phyloP scores from a whole-genome alignment of 768 basidiomycete genomes.

The Stropharia rugosoannulata region DNA sequence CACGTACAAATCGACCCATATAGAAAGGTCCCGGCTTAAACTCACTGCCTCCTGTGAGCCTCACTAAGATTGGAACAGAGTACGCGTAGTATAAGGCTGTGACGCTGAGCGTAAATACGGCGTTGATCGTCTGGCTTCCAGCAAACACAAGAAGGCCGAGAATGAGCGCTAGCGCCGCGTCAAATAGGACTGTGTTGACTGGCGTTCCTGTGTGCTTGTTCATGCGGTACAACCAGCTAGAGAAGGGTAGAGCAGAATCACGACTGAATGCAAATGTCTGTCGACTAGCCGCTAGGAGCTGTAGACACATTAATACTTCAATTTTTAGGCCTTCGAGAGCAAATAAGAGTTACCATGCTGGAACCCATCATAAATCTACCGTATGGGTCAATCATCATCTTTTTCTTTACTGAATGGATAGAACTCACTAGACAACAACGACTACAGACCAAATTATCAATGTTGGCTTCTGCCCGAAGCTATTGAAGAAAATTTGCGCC shows the following conservation, averaged over 20 bases:
- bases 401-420: constrained; percentile 34
- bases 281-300: constrained; percentile 36
- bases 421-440: constrained; percentile 41
- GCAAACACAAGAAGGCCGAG: constrained; percentile 64
- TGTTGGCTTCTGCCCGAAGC: constrained; percentile 36
- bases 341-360: constrained; percentile 38
- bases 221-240: constrained; percentile 57
- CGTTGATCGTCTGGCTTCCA: constrained; percentile 55
- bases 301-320: background rate
- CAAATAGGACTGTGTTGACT: constrained; percentile 59
- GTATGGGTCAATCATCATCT: constrained; percentile 39
- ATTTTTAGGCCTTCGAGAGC: background rate
- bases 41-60: constrained; percentile 46
- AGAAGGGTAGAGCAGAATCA: constrained; percentile 68
- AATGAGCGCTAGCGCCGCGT: constrained; percentile 41
- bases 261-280: constrained; percentile 74
- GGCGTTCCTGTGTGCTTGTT: constrained; percentile 57
- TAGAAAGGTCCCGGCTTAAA: constrained; percentile 59
- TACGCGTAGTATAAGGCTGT: constrained; percentile 51
- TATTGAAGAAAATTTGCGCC: constrained; percentile 57
- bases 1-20: constrained; percentile 37
- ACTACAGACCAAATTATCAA: constrained; percentile 41
- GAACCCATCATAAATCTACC: constrained; percentile 56
- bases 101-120: constrained; percentile 53
- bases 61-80: constrained; percentile 50